Conservation (phyloP, 2,329 filamentous ascomycete genomes). For the Lasiodiplodia hormozganensis region DNA sequence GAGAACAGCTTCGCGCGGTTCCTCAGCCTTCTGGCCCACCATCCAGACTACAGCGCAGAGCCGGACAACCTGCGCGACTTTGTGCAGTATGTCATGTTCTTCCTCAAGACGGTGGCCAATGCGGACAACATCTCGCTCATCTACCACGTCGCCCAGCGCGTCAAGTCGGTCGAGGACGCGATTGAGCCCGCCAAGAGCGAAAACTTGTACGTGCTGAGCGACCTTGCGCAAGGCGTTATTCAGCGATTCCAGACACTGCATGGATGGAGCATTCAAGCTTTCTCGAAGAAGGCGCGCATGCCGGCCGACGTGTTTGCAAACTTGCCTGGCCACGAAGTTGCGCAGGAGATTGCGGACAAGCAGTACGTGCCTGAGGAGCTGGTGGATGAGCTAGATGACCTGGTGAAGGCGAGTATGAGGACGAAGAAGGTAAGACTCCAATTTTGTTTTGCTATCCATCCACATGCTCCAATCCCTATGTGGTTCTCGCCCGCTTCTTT, state of each 20-base stretch:
- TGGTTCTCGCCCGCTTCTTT: conserved; percentile 33
- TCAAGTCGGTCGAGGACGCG: conserved; percentile 87
- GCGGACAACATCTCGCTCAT: conserved; percentile 89
- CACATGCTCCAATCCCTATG: conserved; percentile 23
- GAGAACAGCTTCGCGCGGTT: conserved; percentile 83
- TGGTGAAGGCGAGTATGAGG: conserved; percentile 75
- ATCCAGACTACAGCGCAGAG: conserved; percentile 78
- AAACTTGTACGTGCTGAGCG: conserved; percentile 83
- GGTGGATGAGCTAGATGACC: conserved; percentile 76
- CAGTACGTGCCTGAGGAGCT: conserved; percentile 78
- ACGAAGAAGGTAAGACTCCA: conserved; percentile 53
- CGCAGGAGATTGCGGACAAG: conserved; percentile 85
- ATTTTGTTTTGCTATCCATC: neutral
- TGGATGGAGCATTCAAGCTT: conserved; percentile 85
- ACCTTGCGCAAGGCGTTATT: conserved; percentile 83
- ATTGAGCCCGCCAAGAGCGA: conserved; percentile 65
- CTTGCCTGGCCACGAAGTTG: conserved; percentile 77
- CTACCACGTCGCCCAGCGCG: conserved; percentile 88
- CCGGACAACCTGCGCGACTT: conserved; percentile 78
- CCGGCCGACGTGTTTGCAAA: conserved; percentile 79
- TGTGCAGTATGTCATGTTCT: conserved; percentile 88
- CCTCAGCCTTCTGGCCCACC: conserved; percentile 87
- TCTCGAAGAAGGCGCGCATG: conserved; percentile 79
- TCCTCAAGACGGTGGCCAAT: conserved; percentile 80
- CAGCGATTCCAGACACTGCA: conserved; percentile 86